Evolutionary conservation across 2,329 filamentous ascomycete species (phyloP), one percentile per base, ranked within the genome.

Genomic region (Colletotrichum musae): DNA sequence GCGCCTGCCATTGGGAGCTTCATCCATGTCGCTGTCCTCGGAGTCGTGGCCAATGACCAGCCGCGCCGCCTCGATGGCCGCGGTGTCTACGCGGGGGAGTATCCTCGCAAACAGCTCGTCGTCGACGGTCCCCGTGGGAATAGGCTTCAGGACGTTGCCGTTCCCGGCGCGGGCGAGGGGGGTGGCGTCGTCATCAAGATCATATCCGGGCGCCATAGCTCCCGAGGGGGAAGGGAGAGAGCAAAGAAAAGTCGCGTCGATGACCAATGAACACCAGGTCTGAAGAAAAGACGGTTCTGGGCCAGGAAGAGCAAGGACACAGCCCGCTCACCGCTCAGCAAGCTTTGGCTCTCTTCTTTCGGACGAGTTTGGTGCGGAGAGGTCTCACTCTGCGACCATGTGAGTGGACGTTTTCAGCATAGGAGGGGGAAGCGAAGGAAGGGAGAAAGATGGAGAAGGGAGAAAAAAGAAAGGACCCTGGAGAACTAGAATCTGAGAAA

Each of bases 191-290:
- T 69, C 62, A 66, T 66, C 45, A 18, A 54, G 32, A 52, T 60
- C 62, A 47, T 60, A 57, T 21, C 41, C 66, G 13, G 62, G 43
- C 57, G 56, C 36, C 66, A 69, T 69, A 24, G 62, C 62, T 59
- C 12, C 6, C 15, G 28, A 16, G 15, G 36, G 41, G 10, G n/a
- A n/a, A 47, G 13, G 4, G 15, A 43, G 13, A 43, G 15, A 15
- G 41, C 5, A 43, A 43, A 43, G 41, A n/a, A 43, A 43, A 13
- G 15, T 15, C 32, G 32, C 32, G 32, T 36, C 32, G 32, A 12
- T 10, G 32, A 36, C 32, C 32, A 36, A 36, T 36, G 21, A 10
- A 36, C 7, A 36, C 32, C 32, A 36, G 32, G 9, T 36, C 4
- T 36, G 32, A 36, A 36, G 32, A 36, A 36, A 36, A 36, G 32